Percentiles rank a stretch among this genome's conserved stretches.
phyloP scores from a whole-genome alignment of 208 protist genomes.

The Kentomonas sorsogonicus region DNA sequence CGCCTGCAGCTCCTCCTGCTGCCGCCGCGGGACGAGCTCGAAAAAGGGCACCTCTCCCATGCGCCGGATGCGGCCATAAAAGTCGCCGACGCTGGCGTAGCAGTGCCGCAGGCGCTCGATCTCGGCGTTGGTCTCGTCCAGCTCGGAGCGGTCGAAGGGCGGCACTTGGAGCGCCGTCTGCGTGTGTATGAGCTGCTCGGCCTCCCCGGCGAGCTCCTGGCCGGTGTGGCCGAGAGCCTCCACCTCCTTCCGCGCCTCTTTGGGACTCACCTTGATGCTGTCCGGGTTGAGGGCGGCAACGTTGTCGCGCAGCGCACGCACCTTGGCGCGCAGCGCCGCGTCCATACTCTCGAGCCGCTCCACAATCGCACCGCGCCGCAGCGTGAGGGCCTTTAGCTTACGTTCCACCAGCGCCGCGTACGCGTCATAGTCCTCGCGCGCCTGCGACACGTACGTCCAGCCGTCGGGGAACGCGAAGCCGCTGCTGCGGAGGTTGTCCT shows the following conservation, averaged over 20 bases:
- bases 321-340: constrained; percentile 48
- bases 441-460: constrained; percentile 87
- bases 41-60: constrained; percentile 91
- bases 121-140: constrained; percentile 77
- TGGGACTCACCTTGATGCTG: constrained; percentile 29
- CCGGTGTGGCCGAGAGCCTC: constrained; percentile 69
- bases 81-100: constrained; percentile 75
- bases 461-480: constrained; percentile 87
- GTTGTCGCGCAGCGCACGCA: constrained; percentile 42
- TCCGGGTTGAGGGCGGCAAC: constrained; percentile 36
- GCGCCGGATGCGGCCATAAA: constrained; percentile 73
- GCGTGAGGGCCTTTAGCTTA: constrained; percentile 86
- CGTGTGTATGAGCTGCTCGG: constrained; percentile 69
- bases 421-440: constrained; percentile 91
- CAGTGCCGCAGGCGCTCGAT: constrained; percentile 88
- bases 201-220: constrained; percentile 45
- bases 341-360: constrained; percentile 49
- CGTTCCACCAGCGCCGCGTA: constrained; percentile 91
- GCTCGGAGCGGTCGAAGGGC: constrained; percentile 31
- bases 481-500: constrained; percentile 86
- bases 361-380: constrained; percentile 57
- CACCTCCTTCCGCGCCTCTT: constrained; percentile 55
- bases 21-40: constrained; percentile 87
- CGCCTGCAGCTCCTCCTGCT: constrained; percentile 73
- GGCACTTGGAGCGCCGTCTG: constrained; percentile 69